Base-by-base conservation (phyloP, 306 rosid species). In the Quercus engelmannii region DNA sequence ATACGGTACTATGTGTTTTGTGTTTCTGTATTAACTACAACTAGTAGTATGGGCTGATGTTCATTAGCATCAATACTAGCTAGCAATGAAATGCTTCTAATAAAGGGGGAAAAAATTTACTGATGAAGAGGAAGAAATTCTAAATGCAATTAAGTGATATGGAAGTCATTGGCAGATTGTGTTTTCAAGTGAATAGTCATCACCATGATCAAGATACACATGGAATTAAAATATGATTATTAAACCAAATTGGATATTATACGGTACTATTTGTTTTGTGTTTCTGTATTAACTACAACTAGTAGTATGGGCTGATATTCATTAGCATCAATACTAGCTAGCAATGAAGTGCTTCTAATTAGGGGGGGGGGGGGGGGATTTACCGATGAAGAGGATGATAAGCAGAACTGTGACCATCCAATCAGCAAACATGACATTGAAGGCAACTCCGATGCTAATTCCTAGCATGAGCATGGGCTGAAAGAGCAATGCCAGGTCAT, bases 381-480 rank as follows among this genome's bases (percentile, higher is more conserved):
- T 88, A 92, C 97, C 93, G 55, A 90, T n/a, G 83, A 90, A 92
- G 28, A 92, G 85, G 20, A 91, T 75, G 79, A 93, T 93, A 19
- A 91, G 90, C 9, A 93, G 86, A 88, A 91, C 87, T 4, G 96
- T 91, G 70, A 91, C 86, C 96, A 93, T 91, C 96, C 96, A 93
- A 81, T 93, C 96, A 5, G 96, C 91, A 84, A 89, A 93, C 79
- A 93, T 85, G 78, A 93, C 97, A 41, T 88, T 93, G 79, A 93
- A 89, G 10, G 89, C 86, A 7, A 93, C 97, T 14, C 97, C 97
- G 9, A 93, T 91, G 87, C 94, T 93, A 69, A 93, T 87, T 56
- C 97, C 97, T 26, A 91, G 90, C 93, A 93, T 86, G n/a, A 91
- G 91, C 77, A 84, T 83, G 3, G 97, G 97, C 85, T 88, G 91